Evolutionary conservation across 768 basidiomycete genomes (phyloP).

Genomic region (Tremella mesenterica): DNA sequence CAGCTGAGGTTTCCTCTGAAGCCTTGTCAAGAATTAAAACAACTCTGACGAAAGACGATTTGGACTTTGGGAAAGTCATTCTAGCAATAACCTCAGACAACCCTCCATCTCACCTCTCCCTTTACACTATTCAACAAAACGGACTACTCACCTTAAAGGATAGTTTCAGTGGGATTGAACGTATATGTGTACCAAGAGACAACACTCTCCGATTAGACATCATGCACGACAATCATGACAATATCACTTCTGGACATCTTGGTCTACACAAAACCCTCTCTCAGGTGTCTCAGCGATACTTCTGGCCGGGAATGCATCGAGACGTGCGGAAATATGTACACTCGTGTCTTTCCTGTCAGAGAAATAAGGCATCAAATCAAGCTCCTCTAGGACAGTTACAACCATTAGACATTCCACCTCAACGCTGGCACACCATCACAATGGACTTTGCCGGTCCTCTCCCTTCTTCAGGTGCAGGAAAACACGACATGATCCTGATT

Average conservation of each 20-base stretch:
- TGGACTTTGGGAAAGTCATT: too few relatives aligned
- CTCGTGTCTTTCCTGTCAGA: conserved; percentile 19
- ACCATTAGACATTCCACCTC: conserved; percentile 21
- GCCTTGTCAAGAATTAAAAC: too few relatives aligned
- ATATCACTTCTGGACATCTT: conserved; percentile 46
- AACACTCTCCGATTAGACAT: conserved; percentile 1
- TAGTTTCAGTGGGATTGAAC: not conserved
- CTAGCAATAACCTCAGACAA: too few relatives aligned
- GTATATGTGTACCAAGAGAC: not conserved
- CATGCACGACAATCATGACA: conserved; percentile 45
- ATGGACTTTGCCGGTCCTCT: conserved; percentile 33
- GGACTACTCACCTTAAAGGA: not conserved
- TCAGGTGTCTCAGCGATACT: conserved; percentile 22
- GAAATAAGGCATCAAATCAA: conserved; percentile 43
- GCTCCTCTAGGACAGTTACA: conserved; percentile 44
- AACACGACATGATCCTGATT: conserved; percentile 44
- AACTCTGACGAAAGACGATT: too few relatives aligned
- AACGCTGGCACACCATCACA: conserved; percentile 42
- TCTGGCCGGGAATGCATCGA: not conserved
- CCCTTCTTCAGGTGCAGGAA: conserved; percentile 16
- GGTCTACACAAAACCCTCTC: conserved; percentile 44
- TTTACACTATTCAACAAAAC: too few relatives aligned
- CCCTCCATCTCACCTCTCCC: too few relatives aligned
- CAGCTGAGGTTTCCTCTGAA: too few relatives aligned
- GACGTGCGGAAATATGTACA: not conserved